Percentiles rank a stretch among this genome's conserved stretches.
These are phyloP conservation scores for Eucalyptus polyanthemos DNA, from an alignment of 345 rosid genomes.

Conservation along the genomic window DNA sequence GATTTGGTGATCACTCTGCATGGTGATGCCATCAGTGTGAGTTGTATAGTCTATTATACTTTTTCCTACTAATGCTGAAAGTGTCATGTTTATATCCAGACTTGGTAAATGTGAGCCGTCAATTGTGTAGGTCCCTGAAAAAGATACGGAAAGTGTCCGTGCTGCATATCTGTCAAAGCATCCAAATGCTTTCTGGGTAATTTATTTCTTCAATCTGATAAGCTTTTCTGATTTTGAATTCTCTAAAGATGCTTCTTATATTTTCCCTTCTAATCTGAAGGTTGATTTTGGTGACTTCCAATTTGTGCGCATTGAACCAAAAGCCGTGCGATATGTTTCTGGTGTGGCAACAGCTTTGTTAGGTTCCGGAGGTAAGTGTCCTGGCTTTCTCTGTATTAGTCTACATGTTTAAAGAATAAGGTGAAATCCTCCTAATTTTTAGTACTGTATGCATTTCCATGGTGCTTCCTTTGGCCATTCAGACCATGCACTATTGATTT, in stretches of 20 bases:
- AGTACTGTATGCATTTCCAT: neutral
- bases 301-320: conserved; percentile 75
- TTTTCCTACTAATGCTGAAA: neutral
- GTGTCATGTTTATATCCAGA: neutral
- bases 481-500: neutral
- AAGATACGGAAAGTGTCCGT: conserved; percentile 51
- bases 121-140: conserved; percentile 44
- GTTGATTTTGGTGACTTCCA: conserved; percentile 97
- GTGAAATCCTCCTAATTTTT: neutral
- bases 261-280: conserved; percentile 20
- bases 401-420: neutral
- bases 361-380: conserved; percentile 82
- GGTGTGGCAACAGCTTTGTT: conserved; percentile 89
- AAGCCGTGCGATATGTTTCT: conserved; percentile 68
- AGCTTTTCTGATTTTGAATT: neutral
- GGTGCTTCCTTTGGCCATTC: neutral
- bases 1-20: conserved; percentile 76
- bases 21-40: conserved; percentile 79
- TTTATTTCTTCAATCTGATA: neutral
- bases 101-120: neutral
- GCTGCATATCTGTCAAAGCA: conserved; percentile 77
- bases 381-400: neutral
- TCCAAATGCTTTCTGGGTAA: conserved; percentile 95
- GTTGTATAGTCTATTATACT: neutral
- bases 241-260: neutral